Evolutionary conservation across 2,329 filamentous ascomycete genomes (phyloP).

Genomic region (Ilyonectria robusta): DNA sequence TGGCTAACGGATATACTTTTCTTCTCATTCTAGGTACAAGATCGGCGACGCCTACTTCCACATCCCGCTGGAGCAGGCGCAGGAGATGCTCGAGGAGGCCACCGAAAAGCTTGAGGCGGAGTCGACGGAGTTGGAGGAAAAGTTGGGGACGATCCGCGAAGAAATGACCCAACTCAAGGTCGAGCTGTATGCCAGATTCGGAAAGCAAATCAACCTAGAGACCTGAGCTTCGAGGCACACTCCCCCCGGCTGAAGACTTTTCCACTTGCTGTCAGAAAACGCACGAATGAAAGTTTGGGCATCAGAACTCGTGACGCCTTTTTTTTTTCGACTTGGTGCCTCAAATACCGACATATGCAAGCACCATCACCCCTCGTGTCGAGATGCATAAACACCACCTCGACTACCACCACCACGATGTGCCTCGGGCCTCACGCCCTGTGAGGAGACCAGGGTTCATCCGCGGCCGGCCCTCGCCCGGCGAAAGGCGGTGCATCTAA

Average conservation of each 20-base stretch:
- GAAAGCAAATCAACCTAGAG: constrained; percentile 96
- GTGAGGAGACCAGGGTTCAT: background rate
- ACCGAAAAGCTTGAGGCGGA: constrained; percentile 83
- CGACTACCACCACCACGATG: background rate
- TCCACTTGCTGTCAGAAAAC: constrained; percentile 28
- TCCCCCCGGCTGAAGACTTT: constrained; percentile 42
- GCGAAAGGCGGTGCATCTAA: constrained; percentile 24
- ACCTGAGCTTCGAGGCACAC: constrained; percentile 66
- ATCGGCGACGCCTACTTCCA: constrained; percentile 97
- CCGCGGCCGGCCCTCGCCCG: constrained; percentile 2
- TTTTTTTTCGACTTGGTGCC: constrained; percentile 21
- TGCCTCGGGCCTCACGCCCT: background rate
- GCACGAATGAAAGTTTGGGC: constrained; percentile 27
- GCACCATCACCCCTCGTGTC: constrained; percentile 12
- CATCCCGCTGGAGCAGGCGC: constrained; percentile 85
- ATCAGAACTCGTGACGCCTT: constrained; percentile 38
- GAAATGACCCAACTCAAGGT: constrained; percentile 94
- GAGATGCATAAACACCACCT: constrained; percentile 16
- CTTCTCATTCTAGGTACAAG: constrained; percentile 79
- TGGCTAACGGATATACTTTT: constrained; percentile 25
- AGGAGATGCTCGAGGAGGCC: constrained; percentile 83
- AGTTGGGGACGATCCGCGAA: constrained; percentile 80
- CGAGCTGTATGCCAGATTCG: constrained; percentile 93
- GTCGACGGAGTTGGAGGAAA: constrained; percentile 82
- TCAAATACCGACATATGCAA: constrained; percentile 34